Base-by-base conservation (phyloP, 805 yeast species). In the Ogataea pini region DNA sequence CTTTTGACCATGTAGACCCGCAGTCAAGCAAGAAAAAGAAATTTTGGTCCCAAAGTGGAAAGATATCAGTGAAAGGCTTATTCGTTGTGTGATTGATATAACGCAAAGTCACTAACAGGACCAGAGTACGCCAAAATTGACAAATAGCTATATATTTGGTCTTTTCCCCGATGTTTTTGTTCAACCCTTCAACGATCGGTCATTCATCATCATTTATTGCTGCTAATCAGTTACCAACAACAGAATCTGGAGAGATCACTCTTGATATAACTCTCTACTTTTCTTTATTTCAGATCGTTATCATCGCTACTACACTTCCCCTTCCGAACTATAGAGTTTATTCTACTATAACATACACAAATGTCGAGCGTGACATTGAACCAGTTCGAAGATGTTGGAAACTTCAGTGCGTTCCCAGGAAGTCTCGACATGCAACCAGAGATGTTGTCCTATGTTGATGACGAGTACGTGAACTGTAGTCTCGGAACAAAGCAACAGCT, bases 281-380 rank as follows among this genome's bases (percentile, higher is more conserved):
- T 24, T 24, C 31, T 7, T 37, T 3, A 6, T 20, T 32, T 6
- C 18, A 34, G n/a, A 3, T n/a, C 40, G 18, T 19, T 22, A 22
- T 36, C 17, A 13, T 19, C 8, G 10, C 40, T 36, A 7, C 14
- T 16, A 34, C 24, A 18, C 24, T 12, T 10, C 6, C 19, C 13
- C 10, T 32, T 14, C 17, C 34, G 13, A 31, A n/a, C 37, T 34
- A 14, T 34, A 12, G 36, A 13, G 13, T 32, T 33, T 12, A 17
- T 20, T 34, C 46, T 45, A 27, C 18, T 12, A 9, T 17, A n/a
- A n/a, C n/a, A n/a, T n/a, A n/a, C n/a, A n/a, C n/a, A 18, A 32
- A 49, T 52, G 53, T 46, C 49, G 10, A 46, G 52, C 32, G 24
- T 53, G 43, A 40, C 51, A 12, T 51, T 41, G 34, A 54, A 49